Evolutionary conservation across 129 eudicot species (phyloP), one percentile per base, ranked within the genome.

Genomic region (Glebionis coronaria): DNA sequence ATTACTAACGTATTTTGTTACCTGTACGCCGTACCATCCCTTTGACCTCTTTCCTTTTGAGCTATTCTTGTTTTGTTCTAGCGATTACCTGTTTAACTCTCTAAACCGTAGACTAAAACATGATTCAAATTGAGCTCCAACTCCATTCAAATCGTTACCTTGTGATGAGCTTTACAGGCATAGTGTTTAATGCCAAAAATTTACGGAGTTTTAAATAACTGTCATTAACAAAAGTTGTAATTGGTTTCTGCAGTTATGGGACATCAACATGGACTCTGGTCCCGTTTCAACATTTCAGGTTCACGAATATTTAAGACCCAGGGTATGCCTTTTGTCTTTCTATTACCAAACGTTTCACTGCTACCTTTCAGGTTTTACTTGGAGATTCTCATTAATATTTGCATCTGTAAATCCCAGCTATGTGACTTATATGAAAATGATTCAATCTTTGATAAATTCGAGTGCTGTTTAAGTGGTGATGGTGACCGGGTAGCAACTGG

Each of bases 401-500:
- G 15, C 15, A 28, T 59, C 63, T 61, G 38, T 58, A 44, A 2
- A 62, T 72, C 53, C 63, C 97, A 93, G 99, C 86, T 93, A 45
- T 93, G 99, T 59, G 97, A 93, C 74, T 77, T 93, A 40, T 93
- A 93, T 73, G 99, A 89, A 76, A 93, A 93, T 73, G 97, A 93
- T 79, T 93, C 99, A 49, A 93, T 93, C 51, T 93, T 93, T 46
- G 99, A 93, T 76, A 93, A 93, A 65, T 93, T 93, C 67, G 99
- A 93, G 77, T 89, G 99, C 56, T 93, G 99, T 82, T 59, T 89
- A 73, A 93, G 99, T 71, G 99, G 99, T 65, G 97, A 93, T 81
- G 99, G 99, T 74, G 79, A 27, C 60, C 83, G 99, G 55, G 90
- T 89, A 47, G 95, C 97, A 61, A 93, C 99, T 56, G 97, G 99